Conservation (phyloP, 495 filamentous ascomycete species). For the Tuber magnatum region DNA sequence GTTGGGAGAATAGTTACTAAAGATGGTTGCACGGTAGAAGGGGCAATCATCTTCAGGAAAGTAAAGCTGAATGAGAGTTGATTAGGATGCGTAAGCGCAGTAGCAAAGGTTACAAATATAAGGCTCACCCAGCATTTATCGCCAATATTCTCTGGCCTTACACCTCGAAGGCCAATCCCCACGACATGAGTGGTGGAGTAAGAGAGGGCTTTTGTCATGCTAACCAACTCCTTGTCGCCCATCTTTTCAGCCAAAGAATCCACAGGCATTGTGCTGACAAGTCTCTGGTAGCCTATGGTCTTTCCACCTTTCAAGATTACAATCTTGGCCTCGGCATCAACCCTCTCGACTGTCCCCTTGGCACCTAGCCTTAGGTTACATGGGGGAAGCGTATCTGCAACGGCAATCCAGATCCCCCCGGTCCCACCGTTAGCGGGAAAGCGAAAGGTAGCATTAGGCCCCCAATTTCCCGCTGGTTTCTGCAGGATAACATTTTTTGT, state of each 20-base stretch:
- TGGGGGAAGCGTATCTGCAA: constrained; percentile 86
- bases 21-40: constrained; percentile 99
- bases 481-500: constrained; percentile 91
- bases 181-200: constrained; percentile 97
- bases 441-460: constrained; percentile 95
- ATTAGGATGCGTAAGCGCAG: neutral
- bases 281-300: constrained; percentile 83
- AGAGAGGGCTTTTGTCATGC: constrained; percentile 84
- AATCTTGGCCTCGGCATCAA: constrained; percentile 74
- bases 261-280: constrained; percentile 93
- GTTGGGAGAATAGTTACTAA: constrained; percentile 99
- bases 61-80: constrained; percentile 59
- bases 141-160: constrained; percentile 89
- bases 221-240: constrained; percentile 72
- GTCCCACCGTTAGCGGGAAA: constrained; percentile 95
- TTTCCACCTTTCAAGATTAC: constrained; percentile 79
- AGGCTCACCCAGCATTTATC: constrained; percentile 93
- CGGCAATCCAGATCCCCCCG: constrained; percentile 97
- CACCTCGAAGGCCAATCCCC: constrained; percentile 87
- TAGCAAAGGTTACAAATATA: neutral
- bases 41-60: constrained; percentile 98
- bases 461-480: constrained; percentile 97
- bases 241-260: constrained; percentile 83
- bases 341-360: constrained; percentile 72
- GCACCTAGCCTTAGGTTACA: constrained; percentile 85